Evolutionary conservation across 2,329 filamentous ascomycete genomes (phyloP), one percentile per base, ranked within the genome.

Genomic region (Drechslera avenae): DNA sequence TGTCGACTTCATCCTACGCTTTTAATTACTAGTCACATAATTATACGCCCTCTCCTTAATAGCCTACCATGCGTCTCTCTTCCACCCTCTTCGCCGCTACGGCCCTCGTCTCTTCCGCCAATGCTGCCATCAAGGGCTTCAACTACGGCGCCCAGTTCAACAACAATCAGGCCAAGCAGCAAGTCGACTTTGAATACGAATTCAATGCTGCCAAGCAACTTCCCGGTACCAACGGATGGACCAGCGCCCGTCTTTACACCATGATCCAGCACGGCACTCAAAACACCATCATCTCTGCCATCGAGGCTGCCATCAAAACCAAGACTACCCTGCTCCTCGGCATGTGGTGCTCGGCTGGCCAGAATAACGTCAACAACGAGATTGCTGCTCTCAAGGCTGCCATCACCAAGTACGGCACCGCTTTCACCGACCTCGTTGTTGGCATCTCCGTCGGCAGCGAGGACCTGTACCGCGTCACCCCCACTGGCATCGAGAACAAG

Each of bases 361-460:
- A 83, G 46, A 78, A 75, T 4, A 72, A 71, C 17, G 86, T 95
- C 72, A 75, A 81, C 71, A 89, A 90, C 69, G 91, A 96, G 76
- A 76, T 96, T 39, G 71, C 79, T 2, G 90, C 91, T 12, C 80
- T 96, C 40, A 83, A 83, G 71, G 75, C 79, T 35, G 89, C 90
- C 60, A 87, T 92, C 59, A 60, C 74, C 40, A 79, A 85, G 66
- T 91, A 91, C 71, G 90, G 89, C 50, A 74, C 77, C 8, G 76
- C 80, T 39, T 85, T 95, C 64, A 81, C 81, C 32, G 77, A 80
- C 48, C 78, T 88, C 14, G 85, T 96, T 35, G 87, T 85, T 49
- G 91, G 90, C 72, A 93, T 96, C 75, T 92, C 90, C 0, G 85
- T 96, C 45, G 91, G 91, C 56, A 89, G 83, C 60, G 91, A 96